phyloP scores from a whole-genome alignment of 345 rosid genomes.

The Sisymbrium irio region DNA sequence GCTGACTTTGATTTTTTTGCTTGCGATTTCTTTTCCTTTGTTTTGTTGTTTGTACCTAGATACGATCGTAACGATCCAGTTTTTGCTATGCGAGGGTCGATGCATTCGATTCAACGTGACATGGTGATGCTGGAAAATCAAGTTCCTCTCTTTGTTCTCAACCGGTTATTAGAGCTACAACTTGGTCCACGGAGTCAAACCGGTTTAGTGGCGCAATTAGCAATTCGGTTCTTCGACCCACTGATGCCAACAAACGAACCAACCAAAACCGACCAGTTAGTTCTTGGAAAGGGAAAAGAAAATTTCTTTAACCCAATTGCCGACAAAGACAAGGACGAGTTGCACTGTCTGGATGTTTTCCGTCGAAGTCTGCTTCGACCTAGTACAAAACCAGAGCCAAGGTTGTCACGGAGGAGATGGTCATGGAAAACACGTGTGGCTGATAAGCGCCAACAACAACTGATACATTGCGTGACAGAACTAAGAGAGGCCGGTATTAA shows the following conservation, averaged over 20 bases:
- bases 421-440: constrained; percentile 51
- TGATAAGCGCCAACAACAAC: constrained; percentile 69
- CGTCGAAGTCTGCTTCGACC: not conserved
- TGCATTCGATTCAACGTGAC: constrained; percentile 85
- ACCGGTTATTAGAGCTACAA: constrained; percentile 64
- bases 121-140: constrained; percentile 93
- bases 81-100: constrained; percentile 74
- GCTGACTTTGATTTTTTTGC: not conserved
- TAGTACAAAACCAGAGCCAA: not conserved
- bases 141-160: constrained; percentile 70
- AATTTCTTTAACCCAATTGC: constrained; percentile 59
- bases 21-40: not conserved
- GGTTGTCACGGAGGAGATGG: constrained; percentile 54
- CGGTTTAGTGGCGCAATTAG: constrained; percentile 59
- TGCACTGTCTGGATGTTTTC: constrained; percentile 1
- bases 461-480: constrained; percentile 73
- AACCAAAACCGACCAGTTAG: constrained; percentile 42
- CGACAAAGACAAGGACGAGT: constrained; percentile 40
- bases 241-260: constrained; percentile 79
- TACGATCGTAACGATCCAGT: constrained; percentile 74
- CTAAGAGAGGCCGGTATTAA: constrained; percentile 72
- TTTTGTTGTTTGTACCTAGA: constrained; percentile 3
- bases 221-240: constrained; percentile 70
- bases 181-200: constrained; percentile 47
- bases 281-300: constrained; percentile 25